Base-by-base conservation (phyloP, 139 green algal species). In the Picochlorum sp. region DNA sequence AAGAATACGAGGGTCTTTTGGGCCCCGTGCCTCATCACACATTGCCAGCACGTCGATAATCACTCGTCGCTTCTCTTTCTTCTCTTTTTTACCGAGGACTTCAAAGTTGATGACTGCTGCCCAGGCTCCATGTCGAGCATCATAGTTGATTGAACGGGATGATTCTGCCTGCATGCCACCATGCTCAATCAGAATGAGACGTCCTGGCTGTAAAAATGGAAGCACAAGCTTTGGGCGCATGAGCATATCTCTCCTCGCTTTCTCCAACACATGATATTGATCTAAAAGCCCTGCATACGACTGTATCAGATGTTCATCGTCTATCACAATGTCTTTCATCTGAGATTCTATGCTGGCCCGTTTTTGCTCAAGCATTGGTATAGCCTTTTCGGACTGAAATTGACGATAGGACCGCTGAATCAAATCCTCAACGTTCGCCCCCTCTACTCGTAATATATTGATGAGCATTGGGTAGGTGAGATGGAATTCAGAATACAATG, bases 141-240 rank as follows among this genome's bases (percentile, higher is more conserved):
- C 69, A 41, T 41, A 41, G 1, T 41, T 41, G 34, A 11, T 23
- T 49, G 49, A 21, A 41, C 41, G 24, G 21, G 26, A 23, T 64
- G 14, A 41, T 13, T 34, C 34, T 9, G 34, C 8, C 34, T 41
- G 7, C 6, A 11, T 41, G 8, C 34, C 34, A 20, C 37, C 44
- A 38, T 49, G 8, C 28, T 14, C 8, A 18, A 20, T 14, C 6
- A 72, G 64, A 6, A 92, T 76, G 14, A 96, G 66, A 0, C 91
- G 76, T 1, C 89, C 89, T 1, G 86, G 84, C 71, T 95, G 85
- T 38, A 97, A 78, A 76, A 96, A 96, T 34, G 84, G 88, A 49
- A 95, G 67, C 11, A 52, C 66, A 37, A 80, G 28, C 13, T 71
- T 61, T 3, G 85, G 83, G 4, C 62, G 44, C n/a, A 62, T 73